phyloP scores from a whole-genome alignment of 1,284 basidiomycete species.

The Heterobasidion parviporum region DNA sequence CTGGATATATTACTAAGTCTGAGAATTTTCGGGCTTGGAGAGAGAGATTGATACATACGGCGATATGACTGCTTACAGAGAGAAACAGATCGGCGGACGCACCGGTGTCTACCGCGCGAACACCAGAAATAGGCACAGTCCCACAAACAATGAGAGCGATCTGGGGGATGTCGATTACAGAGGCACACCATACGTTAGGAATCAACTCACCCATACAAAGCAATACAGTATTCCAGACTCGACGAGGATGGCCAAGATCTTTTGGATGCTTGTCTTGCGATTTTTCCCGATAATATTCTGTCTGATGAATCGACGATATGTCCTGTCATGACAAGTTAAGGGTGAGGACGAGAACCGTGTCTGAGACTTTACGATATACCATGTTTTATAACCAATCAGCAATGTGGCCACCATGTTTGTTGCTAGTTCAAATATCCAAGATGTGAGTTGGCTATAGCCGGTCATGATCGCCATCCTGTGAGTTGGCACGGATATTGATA shows the following conservation, averaged over 20 bases:
- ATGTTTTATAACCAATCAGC: background rate
- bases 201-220: background rate
- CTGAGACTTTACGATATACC: background rate
- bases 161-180: background rate
- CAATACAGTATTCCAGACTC: background rate
- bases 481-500: background rate
- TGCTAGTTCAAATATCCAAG: background rate
- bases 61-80: background rate
- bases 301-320: background rate
- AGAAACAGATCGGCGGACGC: background rate
- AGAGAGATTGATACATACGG: background rate
- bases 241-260: background rate
- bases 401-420: background rate
- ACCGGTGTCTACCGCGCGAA: too few relatives aligned
- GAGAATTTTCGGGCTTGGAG: background rate
- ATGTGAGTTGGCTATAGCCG: background rate
- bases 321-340: background rate
- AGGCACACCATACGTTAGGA: background rate
- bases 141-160: background rate
- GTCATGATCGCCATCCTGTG: background rate
- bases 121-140: too few relatives aligned
- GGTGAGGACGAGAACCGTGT: background rate
- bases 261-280: background rate
- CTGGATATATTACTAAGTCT: background rate
- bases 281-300: background rate